Percentiles rank a stretch among this genome's conserved stretches.
Evolutionary conservation across 208 protist species (phyloP).

Genomic region (Trichomonas gallinae): DNA sequence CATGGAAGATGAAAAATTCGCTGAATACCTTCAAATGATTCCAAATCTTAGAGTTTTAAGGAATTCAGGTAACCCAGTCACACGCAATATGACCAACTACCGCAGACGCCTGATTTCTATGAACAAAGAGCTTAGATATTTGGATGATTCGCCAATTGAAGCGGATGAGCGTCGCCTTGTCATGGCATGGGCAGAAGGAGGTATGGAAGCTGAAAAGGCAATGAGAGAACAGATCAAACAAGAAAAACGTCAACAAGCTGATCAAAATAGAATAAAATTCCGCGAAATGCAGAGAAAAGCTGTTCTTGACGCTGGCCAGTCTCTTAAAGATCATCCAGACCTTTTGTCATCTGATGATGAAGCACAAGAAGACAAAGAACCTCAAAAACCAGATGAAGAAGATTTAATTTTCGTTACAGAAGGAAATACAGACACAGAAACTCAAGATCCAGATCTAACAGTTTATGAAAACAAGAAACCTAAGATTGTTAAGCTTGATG

Average conservation of each 20-base stretch:
- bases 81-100: conserved; percentile 47
- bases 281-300: neutral
- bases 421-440: no score
- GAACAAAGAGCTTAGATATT: conserved; percentile 32
- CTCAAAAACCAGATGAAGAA: no score
- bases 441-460: no score
- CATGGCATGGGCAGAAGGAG: conserved; percentile 32
- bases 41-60: conserved; percentile 58
- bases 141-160: conserved; percentile 46
- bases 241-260: neutral
- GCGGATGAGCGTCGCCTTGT: conserved; percentile 28
- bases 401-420: no score
- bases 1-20: conserved; percentile 50
- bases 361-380: neutral
- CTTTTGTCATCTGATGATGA: neutral
- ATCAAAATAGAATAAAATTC: neutral
- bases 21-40: conserved; percentile 57
- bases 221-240: neutral
- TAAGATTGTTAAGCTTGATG: no score
- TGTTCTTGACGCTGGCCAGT: neutral
- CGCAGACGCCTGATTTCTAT: conserved; percentile 57
- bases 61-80: conserved; percentile 58
- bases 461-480: no score
- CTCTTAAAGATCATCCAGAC: neutral
- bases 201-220: neutral